Base-by-base conservation (phyloP, 352 stramenopile genomes). In the Globisporangium acanthophoron region DNA sequence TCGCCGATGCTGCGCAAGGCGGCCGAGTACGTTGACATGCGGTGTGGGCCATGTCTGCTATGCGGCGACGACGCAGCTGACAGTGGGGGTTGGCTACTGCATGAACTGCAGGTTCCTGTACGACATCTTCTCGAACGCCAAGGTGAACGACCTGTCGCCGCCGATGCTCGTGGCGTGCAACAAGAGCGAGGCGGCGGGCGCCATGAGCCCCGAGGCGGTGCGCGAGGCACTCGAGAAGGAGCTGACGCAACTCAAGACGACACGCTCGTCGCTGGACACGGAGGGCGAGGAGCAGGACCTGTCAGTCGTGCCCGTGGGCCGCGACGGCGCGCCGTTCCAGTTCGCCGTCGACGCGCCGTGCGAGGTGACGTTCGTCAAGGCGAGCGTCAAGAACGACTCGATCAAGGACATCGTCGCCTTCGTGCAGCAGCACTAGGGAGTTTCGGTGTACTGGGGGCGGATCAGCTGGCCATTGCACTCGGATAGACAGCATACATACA, bases 51-150 rank as follows among this genome's bases (percentile, higher is more conserved):
- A 43, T 16, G 16, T 16, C 39, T 16, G 8, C 39, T 43, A 43
- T 16, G 16, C 39, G 16, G 39, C 4, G 24, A 27, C 24, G 24
- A 2, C 24, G 24, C 39, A 43, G 16, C 39, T 43, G 39, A 43
- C 39, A 43, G 11, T 43, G 5, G 24, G 24, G 24, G 24, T 27
- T 27, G 24, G 1, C 24, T 27, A 27, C 24, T 27, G 24, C 24
- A 27, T 27, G 24, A 27, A 27, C 24, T 27, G 24, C 24, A 88
- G 79, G 54, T 91, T 81, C 67, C 66, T 96, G 50, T 91, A 91
- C 69, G 82, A 96, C 66, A 85, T 96, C 37, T 92, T 96, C 56
- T 80, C 82, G 16, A 87, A 87, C 55, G 80, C 85, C 58, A 93
- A 88, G 66, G 67, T 94, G 61, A 91, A 92, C 61, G 84, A 94